Evolutionary conservation across 2,329 filamentous ascomycete genomes (phyloP), one percentile per base, ranked within the genome.

Genomic region (Chaetomiaceae sp.): DNA sequence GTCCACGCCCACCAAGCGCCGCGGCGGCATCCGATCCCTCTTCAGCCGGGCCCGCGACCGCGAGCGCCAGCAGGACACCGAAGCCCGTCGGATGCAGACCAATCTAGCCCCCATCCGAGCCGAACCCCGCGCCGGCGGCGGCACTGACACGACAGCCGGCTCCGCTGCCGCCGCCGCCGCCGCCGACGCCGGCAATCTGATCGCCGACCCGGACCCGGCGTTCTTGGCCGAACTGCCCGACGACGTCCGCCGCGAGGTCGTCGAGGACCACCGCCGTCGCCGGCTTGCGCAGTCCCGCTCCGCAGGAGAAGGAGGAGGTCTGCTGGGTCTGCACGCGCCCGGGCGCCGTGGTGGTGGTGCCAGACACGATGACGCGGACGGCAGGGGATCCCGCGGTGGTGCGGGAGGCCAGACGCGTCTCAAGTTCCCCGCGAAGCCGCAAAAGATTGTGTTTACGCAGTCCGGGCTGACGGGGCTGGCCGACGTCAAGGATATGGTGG

Each of bases 211-310:
- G 3, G 85, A 89, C 51, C 73, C 79, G 0, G 82, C 84, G 0
- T 91, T 96, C 62, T 81, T 97, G 3, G 82, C 85, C 1, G 89
- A 90, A 14, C 73, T 97, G 1, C 92, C 92, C 0, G 83, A 87
- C 57, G 88, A 95, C 41, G 79, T 95, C 41, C 82, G 87, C 12
- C 74, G 71, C 14, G 91, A 97, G 67, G 77, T 97, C 6, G 68
- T 96, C 2, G 83, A 81, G 17, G 87, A 95, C 60, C 84, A 91
- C 62, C 77, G 76, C 30, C 78, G 78, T 17, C 78, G 77, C 10
- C 80, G 76, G n/a, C 72, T 85, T 17, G 80, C 81, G 10, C 77
- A 81, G 33, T 74, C 70, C 19, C 5, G 30, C 6, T 20, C 30
- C 16, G 71, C 77, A 1, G 75, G 73, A 6, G 6, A 27, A 12